These are phyloP conservation scores for Marasmius fiardii DNA, from an alignment of 1,284 basidiomycete genomes.

Conservation along the genomic window DNA sequence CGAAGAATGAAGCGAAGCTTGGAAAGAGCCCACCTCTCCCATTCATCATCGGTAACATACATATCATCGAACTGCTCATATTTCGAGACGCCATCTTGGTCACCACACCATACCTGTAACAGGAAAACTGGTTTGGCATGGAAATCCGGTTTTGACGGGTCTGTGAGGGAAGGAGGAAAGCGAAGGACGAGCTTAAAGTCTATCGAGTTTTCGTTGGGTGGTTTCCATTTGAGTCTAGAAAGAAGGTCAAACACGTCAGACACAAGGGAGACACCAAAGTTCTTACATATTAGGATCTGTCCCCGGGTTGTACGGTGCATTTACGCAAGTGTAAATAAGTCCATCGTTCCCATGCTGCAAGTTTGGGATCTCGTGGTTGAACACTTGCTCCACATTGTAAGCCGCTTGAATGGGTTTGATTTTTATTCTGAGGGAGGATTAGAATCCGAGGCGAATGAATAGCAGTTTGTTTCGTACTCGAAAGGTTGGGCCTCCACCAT, in stretches of 20 bases:
- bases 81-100: conserved; percentile 47
- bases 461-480: conserved; percentile 53
- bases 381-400: conserved; percentile 85
- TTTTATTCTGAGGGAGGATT: conserved; percentile 54
- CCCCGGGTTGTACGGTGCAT: conserved; percentile 81
- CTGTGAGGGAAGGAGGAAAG: conserved; percentile 70
- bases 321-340: conserved; percentile 93
- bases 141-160: conserved; percentile 71
- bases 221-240: conserved; percentile 97
- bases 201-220: conserved; percentile 95
- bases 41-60: conserved; percentile 86
- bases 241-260: conserved; percentile 7
- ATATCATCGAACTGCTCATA: conserved; percentile 91
- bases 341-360: conserved; percentile 95
- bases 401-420: conserved; percentile 90
- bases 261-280: conserved; percentile 10
- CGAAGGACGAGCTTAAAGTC: conserved; percentile 95
- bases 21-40: conserved; percentile 71
- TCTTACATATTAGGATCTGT: conserved; percentile 90
- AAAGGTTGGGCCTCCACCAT: conserved; percentile 75
- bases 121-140: conserved; percentile 85
- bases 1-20: conserved; percentile 5
- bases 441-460: conserved; percentile 2
- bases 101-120: conserved; percentile 78
- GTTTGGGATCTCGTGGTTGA: conserved; percentile 81